phyloP scores from a whole-genome alignment of 2,329 filamentous ascomycete genomes.

The Venturiaceae sp. region DNA sequence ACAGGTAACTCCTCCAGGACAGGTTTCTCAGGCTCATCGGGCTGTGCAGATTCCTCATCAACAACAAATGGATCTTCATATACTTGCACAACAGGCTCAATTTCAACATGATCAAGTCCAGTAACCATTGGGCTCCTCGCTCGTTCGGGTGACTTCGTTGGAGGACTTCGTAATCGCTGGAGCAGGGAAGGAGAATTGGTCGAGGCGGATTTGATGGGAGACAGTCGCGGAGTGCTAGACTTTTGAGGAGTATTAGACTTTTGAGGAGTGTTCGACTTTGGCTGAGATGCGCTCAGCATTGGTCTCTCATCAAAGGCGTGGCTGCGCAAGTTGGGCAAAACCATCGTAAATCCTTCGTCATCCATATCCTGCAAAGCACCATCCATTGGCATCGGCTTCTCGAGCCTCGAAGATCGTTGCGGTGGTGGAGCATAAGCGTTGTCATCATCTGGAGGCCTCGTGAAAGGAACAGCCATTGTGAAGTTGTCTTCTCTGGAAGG shows the following conservation, averaged over 20 bases:
- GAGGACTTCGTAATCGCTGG: slow-evolving; percentile 18
- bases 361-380: slow-evolving; percentile 20
- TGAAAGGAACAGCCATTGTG: slow-evolving; percentile 35
- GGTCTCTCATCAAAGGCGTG: background rate
- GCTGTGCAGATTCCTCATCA: slow-evolving; percentile 20
- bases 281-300: background rate
- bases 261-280: background rate
- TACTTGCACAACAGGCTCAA: slow-evolving; percentile 32
- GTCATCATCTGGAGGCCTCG: slow-evolving; percentile 16
- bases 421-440: slow-evolving; percentile 1
- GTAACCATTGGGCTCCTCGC: slow-evolving; percentile 16
- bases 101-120: background rate
- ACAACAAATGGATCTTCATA: slow-evolving; percentile 43
- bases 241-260: slow-evolving; percentile 2
- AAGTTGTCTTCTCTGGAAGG: slow-evolving; percentile 35
- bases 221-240: background rate
- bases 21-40: slow-evolving; percentile 25
- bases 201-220: background rate
- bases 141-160: slow-evolving; percentile 22
- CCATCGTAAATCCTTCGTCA: slow-evolving; percentile 42
- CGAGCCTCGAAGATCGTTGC: slow-evolving; percentile 4
- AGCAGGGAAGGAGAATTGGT: slow-evolving; percentile 7
- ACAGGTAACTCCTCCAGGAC: slow-evolving; percentile 42
- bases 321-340: slow-evolving; percentile 31
- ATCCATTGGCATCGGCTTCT: slow-evolving; percentile 26